A percentile compares a stretch with the other conserved stretches of the same genome.
Conservation (phyloP, 1,284 basidiomycete genomes). For the Austroboletus novae-zelandiae region DNA sequence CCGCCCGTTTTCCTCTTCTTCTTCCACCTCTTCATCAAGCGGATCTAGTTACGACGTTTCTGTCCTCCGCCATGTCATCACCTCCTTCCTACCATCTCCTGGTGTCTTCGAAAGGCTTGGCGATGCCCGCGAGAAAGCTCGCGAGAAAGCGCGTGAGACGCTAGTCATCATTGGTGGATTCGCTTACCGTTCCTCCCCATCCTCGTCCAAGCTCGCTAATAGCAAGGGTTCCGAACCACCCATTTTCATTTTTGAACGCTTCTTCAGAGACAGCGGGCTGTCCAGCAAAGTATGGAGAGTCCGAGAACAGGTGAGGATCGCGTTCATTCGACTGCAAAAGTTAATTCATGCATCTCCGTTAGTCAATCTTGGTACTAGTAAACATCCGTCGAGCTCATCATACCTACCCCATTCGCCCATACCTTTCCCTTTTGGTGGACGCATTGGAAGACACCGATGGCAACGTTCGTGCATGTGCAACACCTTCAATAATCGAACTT, state of each 20-base stretch:
- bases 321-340: neutral
- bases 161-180: conserved; percentile 69
- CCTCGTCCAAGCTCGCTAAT: conserved; percentile 49
- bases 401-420: conserved; percentile 81
- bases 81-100: conserved; percentile 67
- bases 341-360: conserved; percentile 5
- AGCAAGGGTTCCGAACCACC: conserved; percentile 77
- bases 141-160: conserved; percentile 74
- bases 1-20: conserved; percentile 43
- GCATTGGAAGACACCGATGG: conserved; percentile 89
- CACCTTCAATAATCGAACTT: conserved; percentile 77
- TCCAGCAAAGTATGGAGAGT: conserved; percentile 80
- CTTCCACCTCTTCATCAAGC: conserved; percentile 47
- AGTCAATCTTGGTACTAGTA: conserved; percentile 68
- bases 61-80: conserved; percentile 62
- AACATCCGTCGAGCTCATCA: conserved; percentile 64
- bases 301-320: conserved; percentile 68
- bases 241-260: conserved; percentile 73
- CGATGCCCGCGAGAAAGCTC: conserved; percentile 69
- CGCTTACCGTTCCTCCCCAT: conserved; percentile 57
- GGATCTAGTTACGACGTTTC: conserved; percentile 46
- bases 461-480: conserved; percentile 84
- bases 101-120: conserved; percentile 82
- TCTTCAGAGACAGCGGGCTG: conserved; percentile 69
- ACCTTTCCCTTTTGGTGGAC: conserved; percentile 78